phyloP scores from a whole-genome alignment of 345 rosid genomes.

The rapeseed (Brassica napus) region DNA sequence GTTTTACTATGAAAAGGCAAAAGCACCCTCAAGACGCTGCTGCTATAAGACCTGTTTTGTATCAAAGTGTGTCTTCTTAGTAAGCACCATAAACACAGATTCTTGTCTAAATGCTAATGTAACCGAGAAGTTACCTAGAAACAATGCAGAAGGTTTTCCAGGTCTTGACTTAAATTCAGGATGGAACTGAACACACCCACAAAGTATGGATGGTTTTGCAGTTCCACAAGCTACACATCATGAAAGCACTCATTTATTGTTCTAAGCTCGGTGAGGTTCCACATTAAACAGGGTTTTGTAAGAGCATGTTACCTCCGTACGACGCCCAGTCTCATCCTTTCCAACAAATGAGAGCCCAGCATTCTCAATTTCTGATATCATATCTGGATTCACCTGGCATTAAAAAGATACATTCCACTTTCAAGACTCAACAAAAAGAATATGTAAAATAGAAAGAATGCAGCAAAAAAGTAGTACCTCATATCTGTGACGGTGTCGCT shows the following conservation, averaged over 20 bases:
- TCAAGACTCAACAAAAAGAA: neutral
- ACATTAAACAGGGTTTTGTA: neutral
- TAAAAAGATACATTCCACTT: neutral
- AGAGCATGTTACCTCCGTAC: slow-evolving; percentile 63
- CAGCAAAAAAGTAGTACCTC: slow-evolving; percentile 47
- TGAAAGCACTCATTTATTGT: neutral
- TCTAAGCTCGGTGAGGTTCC: neutral
- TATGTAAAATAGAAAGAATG: neutral
- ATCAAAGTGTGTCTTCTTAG: neutral
- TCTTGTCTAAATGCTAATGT: neutral
- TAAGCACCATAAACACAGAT: neutral
- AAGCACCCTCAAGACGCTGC: slow-evolving; percentile 49
- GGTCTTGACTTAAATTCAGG: slow-evolving; percentile 98
- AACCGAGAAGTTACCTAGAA: slow-evolving; percentile 51
- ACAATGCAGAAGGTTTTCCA: slow-evolving; percentile 86
- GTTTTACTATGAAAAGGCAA: slow-evolving; percentile 19
- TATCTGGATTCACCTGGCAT: slow-evolving; percentile 69
- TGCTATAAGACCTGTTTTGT: slow-evolving; percentile 64
- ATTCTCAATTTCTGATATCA: slow-evolving; percentile 61
- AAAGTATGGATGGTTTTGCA: slow-evolving; percentile 63
- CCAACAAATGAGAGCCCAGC: slow-evolving; percentile 82
- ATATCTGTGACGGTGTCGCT: slow-evolving; percentile 81
- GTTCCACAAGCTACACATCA: slow-evolving; percentile 56
- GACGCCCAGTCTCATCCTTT: slow-evolving; percentile 66
- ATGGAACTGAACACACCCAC: slow-evolving; percentile 86